Evolutionary conservation across 2,329 filamentous ascomycete species (phyloP), one percentile per base, ranked within the genome.

Genomic region (Xylariales sp.): DNA sequence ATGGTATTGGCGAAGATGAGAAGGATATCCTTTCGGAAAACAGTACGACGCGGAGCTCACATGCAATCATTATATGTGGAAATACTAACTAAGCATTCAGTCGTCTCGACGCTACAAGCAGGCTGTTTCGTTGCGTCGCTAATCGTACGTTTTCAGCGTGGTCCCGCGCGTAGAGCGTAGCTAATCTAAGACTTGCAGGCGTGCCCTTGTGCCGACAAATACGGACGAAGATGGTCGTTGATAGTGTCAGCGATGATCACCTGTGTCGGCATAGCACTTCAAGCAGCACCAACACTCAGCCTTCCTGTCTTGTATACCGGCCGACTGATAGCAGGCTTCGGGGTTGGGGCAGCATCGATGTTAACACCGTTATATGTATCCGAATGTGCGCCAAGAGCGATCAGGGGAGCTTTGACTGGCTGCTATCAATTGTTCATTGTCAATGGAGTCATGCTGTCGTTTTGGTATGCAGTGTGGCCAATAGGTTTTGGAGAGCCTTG

Each of bases 61-160:
- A 8, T 16, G 35, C 9, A 24, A 36, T 25, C 5, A 9, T 32
- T 4, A 31, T 10, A 10, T 21, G 14, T 10, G 11, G 24, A 28
- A 8, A 19, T 15, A n/a, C n/a, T 31, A 11, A 38, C 35, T 24
- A 33, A 35, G 22, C 44, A 29, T 18, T 38, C 36, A 39, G 45
- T 87, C 44, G 83, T 85, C 20, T 84, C 80, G n/a, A 82, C 78
- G 1, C 71, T 86, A 8, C 82, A 86, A 61, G 81, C 75, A 31
- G 82, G 82, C 38, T 83, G 79, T 47, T 85, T 86, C 58, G 67
- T 76, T 39, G 80, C 81, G 25, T 79, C 79, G 44, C 68, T 86
- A 47, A 46, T 76, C 4, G 36, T 39, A 31, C 11, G 41, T 73
- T 24, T 9, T 4, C 27, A 22, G 5, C 24, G 11, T 5, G 8